Percentiles rank a stretch among this genome's conserved stretches.
phyloP scores from a whole-genome alignment of 2,329 filamentous ascomycete species.

The Monosporascus sp. region DNA sequence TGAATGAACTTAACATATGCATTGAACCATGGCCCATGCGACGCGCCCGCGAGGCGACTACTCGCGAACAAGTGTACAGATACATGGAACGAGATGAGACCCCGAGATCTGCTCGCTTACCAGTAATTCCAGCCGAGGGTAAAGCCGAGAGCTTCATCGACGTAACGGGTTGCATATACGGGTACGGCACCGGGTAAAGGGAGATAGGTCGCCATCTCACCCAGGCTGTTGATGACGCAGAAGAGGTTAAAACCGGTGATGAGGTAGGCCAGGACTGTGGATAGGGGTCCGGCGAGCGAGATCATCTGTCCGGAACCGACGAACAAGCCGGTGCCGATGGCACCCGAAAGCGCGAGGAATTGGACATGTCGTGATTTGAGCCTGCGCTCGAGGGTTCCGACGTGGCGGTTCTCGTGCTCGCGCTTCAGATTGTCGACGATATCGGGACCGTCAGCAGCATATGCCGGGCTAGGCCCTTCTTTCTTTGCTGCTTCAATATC shows the following conservation, averaged over 20 bases:
- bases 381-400: slow-evolving; percentile 31
- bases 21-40: not conserved
- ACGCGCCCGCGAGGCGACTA: too few relatives aligned
- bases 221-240: slow-evolving; percentile 44
- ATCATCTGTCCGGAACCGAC: slow-evolving; percentile 38
- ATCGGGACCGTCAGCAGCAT: slow-evolving; percentile 12
- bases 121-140: slow-evolving; percentile 48
- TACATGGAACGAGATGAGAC: too few relatives aligned
- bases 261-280: slow-evolving; percentile 35
- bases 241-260: slow-evolving; percentile 43
- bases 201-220: slow-evolving; percentile 58
- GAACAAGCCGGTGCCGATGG: slow-evolving; percentile 40
- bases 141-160: slow-evolving; percentile 42
- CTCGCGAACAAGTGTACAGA: too few relatives aligned
- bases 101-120: slow-evolving; percentile 4
- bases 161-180: slow-evolving; percentile 43
- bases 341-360: slow-evolving; percentile 36
- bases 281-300: slow-evolving; percentile 36
- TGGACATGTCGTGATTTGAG: slow-evolving; percentile 38
- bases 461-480: slow-evolving; percentile 7
- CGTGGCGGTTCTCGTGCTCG: slow-evolving; percentile 23
- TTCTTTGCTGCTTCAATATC: slow-evolving; percentile 16
- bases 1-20: not conserved
- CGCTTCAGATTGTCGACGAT: slow-evolving; percentile 12
- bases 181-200: slow-evolving; percentile 51